Evolutionary conservation across 176 grass and related monocot genomes (phyloP).

Genomic region (Zea luxurians): DNA sequence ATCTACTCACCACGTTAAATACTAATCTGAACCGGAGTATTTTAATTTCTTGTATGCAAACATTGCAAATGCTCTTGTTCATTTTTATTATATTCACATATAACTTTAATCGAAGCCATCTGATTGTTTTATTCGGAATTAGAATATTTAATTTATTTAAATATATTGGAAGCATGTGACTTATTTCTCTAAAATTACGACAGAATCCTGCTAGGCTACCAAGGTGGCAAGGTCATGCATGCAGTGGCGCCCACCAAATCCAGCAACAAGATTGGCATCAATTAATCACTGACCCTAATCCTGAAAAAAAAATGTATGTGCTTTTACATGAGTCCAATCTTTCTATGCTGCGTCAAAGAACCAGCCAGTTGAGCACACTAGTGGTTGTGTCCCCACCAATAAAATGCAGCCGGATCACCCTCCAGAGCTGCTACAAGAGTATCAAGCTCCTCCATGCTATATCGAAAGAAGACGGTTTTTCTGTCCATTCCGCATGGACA

Average conservation of each 20-base stretch:
- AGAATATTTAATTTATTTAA: too few species aligned
- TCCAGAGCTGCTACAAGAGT: slow-evolving; percentile 69
- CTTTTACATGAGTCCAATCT: slow-evolving; percentile 23
- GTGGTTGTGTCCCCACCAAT: slow-evolving; percentile 25
- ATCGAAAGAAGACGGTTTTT: slow-evolving; percentile 48
- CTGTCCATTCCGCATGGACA: slow-evolving; percentile 71
- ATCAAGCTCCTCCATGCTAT: slow-evolving; percentile 67
- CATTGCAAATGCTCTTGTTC: too few species aligned
- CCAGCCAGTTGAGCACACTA: slow-evolving; percentile 34
- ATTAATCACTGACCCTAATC: background rate
- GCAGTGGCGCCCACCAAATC: background rate
- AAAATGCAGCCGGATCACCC: slow-evolving; percentile 55
- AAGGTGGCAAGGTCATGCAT: slow-evolving; percentile 31
- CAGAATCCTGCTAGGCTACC: too few species aligned
- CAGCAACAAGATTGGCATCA: slow-evolving; percentile 13
- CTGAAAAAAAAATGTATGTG: background rate
- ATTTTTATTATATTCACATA: too few species aligned
- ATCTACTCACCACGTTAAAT: too few species aligned
- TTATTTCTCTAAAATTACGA: too few species aligned
- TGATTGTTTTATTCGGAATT: too few species aligned
- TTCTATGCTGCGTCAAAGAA: slow-evolving; percentile 22
- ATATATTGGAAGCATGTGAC: too few species aligned
- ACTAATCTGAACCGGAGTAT: too few species aligned
- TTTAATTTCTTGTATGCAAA: too few species aligned
- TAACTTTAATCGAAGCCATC: too few species aligned